Conservation (phyloP, 1,284 basidiomycete species). For the Ceratobasidium sp. region DNA sequence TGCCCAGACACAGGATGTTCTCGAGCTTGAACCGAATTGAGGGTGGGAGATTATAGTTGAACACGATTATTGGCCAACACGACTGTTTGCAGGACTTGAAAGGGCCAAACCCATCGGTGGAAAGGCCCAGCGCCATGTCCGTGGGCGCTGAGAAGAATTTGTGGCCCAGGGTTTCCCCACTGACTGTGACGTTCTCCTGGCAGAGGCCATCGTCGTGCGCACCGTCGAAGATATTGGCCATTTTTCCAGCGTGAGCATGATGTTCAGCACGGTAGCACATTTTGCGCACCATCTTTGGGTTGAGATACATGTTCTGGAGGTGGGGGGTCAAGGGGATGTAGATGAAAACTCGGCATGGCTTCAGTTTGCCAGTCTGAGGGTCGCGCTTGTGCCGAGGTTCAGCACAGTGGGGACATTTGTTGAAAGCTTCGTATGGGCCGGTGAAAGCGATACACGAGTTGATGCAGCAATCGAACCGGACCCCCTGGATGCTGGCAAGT, state of each 20-base stretch:
- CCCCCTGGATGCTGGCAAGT: constrained; percentile 4
- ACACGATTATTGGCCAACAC: constrained; percentile 45
- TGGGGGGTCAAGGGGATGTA: constrained; percentile 42
- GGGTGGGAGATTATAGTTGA: constrained; percentile 46
- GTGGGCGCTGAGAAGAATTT: constrained; percentile 18
- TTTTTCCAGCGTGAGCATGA: not conserved
- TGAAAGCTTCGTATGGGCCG: constrained; percentile 1
- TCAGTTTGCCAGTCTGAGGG: not conserved
- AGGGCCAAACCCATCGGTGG: constrained; percentile 27
- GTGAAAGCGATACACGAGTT: constrained; percentile 40
- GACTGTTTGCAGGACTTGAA: constrained; percentile 21
- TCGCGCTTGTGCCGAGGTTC: constrained; percentile 21
- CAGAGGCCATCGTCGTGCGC: constrained; percentile 23
- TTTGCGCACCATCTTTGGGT: not conserved
- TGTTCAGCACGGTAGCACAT: constrained; percentile 26
- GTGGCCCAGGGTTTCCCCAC: not conserved
- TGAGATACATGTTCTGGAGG: constrained; percentile 15
- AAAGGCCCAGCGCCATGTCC: constrained; percentile 41
- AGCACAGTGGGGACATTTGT: constrained; percentile 37
- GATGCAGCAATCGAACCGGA: constrained; percentile 38
- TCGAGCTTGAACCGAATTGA: constrained; percentile 34
- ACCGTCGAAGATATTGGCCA: constrained; percentile 42
- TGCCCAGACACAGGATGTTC: constrained; percentile 42
- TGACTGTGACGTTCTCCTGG: not conserved
- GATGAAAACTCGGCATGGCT: not conserved